phyloP scores from a whole-genome alignment of 2,329 filamentous ascomycete species.

The Allantophomopsis lycopodina region DNA sequence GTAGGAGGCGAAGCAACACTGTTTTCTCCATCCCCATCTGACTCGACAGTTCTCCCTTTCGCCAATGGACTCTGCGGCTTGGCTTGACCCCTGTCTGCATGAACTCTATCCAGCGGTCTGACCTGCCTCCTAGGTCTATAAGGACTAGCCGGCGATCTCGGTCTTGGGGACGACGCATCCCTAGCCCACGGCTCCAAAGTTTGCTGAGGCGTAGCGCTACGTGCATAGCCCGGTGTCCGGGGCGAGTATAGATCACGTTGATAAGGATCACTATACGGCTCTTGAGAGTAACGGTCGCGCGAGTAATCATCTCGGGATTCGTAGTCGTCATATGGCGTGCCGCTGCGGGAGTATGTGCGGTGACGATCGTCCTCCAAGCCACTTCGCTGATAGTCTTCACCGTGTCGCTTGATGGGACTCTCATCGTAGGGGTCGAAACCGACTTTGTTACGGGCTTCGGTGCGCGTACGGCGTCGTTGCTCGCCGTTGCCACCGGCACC shows the following conservation, averaged over 20 bases:
- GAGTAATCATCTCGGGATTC: constrained; percentile 3
- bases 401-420: constrained; percentile 45
- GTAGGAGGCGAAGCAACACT: too few species aligned
- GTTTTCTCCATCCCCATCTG: constrained; percentile 5
- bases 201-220: constrained; percentile 5
- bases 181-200: constrained; percentile 12
- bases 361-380: constrained; percentile 7
- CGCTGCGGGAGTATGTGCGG: constrained; percentile 5
- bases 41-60: constrained; percentile 12
- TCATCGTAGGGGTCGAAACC: constrained; percentile 64
- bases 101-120: constrained; percentile 10
- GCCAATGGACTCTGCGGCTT: constrained; percentile 14
- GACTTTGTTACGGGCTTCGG: constrained; percentile 45
- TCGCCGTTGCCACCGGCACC: constrained; percentile 49
- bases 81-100: constrained; percentile 3
- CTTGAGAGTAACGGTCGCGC: too few species aligned
- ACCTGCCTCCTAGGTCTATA: background rate
- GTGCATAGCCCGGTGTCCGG: constrained; percentile 3
- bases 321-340: constrained; percentile 10
- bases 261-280: constrained; percentile 8
- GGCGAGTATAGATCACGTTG: constrained; percentile 2
- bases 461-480: constrained; percentile 41
- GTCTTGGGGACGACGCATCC: background rate
- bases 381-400: constrained; percentile 46
- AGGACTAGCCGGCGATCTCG: background rate